Conservation (phyloP, 2,329 filamentous ascomycete species). For the Coniochaeta pulveracea region DNA sequence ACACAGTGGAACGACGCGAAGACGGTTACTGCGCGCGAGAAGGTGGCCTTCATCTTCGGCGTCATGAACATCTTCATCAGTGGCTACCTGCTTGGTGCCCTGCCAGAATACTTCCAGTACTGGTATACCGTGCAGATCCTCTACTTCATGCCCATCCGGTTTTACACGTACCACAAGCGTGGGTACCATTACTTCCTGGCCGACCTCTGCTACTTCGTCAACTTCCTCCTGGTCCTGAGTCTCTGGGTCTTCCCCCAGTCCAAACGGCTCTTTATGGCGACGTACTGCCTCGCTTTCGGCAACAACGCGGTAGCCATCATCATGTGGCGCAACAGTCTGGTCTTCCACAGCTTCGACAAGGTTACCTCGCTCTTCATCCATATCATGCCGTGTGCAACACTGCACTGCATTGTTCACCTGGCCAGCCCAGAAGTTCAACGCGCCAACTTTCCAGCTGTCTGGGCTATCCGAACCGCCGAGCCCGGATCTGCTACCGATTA, state of each 20-base stretch:
- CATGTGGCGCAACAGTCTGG: constrained; percentile 97
- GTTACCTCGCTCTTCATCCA: constrained; percentile 98
- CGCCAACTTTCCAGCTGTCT: constrained; percentile 72
- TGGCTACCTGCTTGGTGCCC: constrained; percentile 82
- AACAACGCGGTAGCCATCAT: constrained; percentile 97
- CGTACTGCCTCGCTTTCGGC: constrained; percentile 85
- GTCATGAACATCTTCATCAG: constrained; percentile 97
- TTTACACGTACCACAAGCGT: constrained; percentile 78
- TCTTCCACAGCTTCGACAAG: constrained; percentile 98
- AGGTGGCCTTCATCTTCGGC: constrained; percentile 90
- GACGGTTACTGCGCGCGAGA: constrained; percentile 80
- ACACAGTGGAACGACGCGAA: constrained; percentile 83
- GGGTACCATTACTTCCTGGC: constrained; percentile 97
- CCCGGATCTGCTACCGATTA: constrained; percentile 73
- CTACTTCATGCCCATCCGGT: constrained; percentile 96
- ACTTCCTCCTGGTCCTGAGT: constrained; percentile 68
- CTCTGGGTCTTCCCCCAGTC: constrained; percentile 87
- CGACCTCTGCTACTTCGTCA: constrained; percentile 97
- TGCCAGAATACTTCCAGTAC: constrained; percentile 74
- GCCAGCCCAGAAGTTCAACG: constrained; percentile 53
- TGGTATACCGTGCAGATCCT: constrained; percentile 85
- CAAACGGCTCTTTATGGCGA: constrained; percentile 82
- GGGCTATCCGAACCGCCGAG: constrained; percentile 59
- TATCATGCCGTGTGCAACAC: constrained; percentile 92
- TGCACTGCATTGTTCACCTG: constrained; percentile 88